phyloP scores from a whole-genome alignment of 139 green algal species.

The Chlamydomonas asymmetrica region DNA sequence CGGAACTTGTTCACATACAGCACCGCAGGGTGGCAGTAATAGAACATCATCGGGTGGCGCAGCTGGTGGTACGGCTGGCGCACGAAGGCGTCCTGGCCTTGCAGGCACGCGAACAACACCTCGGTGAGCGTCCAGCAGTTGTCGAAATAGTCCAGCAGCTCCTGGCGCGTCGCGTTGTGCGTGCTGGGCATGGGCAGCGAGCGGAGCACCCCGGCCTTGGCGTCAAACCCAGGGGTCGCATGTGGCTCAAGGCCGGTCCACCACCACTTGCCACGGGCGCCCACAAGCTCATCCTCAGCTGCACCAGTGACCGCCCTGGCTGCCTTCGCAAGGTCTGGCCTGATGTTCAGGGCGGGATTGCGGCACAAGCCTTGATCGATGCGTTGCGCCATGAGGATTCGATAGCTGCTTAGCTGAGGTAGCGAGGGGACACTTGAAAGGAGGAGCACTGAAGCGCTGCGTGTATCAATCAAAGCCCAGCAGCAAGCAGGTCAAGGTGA shows the following conservation, averaged over 20 bases:
- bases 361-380: constrained; percentile 26
- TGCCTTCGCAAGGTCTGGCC: constrained; percentile 17
- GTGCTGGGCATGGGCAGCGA: constrained; percentile 65
- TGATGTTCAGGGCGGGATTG: constrained; percentile 51
- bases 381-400: too few relatives aligned
- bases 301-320: constrained; percentile 20
- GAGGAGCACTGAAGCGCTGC: too few relatives aligned
- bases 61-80: constrained; percentile 81
- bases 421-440: too few relatives aligned
- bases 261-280: constrained; percentile 47
- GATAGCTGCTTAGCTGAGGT: too few relatives aligned
- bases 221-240: constrained; percentile 49
- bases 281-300: constrained; percentile 42
- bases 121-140: constrained; percentile 78
- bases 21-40: constrained; percentile 76
- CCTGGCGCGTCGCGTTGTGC: constrained; percentile 47
- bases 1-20: constrained; percentile 87
- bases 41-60: constrained; percentile 86
- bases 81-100: constrained; percentile 69
- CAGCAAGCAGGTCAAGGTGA: too few relatives aligned
- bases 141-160: constrained; percentile 79
- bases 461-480: too few relatives aligned
- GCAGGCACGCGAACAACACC: constrained; percentile 42
- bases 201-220: constrained; percentile 44
- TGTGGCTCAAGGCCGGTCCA: constrained; percentile 50